Conservation (phyloP, 1,139 yeast genomes). For the Taphrina betulina region DNA sequence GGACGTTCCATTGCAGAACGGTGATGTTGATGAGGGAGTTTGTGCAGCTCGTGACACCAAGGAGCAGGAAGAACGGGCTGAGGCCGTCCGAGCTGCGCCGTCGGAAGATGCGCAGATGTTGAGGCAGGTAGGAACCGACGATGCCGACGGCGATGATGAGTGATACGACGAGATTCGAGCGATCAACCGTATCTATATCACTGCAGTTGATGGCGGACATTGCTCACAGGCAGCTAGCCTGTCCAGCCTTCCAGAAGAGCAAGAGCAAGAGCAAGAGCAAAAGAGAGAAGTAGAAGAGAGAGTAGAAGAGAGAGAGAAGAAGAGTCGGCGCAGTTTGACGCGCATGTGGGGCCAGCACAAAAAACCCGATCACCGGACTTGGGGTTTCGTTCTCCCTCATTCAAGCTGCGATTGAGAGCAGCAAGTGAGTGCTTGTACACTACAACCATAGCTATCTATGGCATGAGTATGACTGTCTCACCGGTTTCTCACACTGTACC, state of each 20-base stretch:
- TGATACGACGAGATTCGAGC: slow-evolving; percentile 52
- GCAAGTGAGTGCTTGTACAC: no score
- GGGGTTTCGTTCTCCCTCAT: no score
- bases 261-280: not conserved
- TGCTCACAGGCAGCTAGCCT: no score
- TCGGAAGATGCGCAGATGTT: slow-evolving; percentile 59
- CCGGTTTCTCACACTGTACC: no score
- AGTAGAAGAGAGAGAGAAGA: not conserved
- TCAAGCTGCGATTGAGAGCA: no score
- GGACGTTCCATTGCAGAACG: slow-evolving; percentile 52
- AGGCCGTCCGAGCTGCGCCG: slow-evolving; percentile 75
- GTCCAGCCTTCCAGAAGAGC: not conserved
- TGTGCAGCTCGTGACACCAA: slow-evolving; percentile 72
- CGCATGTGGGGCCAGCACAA: not conserved
- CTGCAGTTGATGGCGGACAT: slow-evolving; percentile 40
- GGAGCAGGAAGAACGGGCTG: slow-evolving; percentile 67
- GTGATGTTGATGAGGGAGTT: slow-evolving; percentile 69
- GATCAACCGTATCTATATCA: slow-evolving; percentile 48
- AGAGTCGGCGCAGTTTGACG: not conserved
- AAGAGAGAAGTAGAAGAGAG: not conserved
- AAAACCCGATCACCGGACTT: no score
- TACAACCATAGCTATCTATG: no score
- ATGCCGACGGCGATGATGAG: slow-evolving; percentile 63
- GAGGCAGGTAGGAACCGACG: slow-evolving; percentile 73
- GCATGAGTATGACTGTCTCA: no score